Evolutionary conservation across 2,329 filamentous ascomycete genomes (phyloP).

Genomic region (Pseudogymnoascus sp.): DNA sequence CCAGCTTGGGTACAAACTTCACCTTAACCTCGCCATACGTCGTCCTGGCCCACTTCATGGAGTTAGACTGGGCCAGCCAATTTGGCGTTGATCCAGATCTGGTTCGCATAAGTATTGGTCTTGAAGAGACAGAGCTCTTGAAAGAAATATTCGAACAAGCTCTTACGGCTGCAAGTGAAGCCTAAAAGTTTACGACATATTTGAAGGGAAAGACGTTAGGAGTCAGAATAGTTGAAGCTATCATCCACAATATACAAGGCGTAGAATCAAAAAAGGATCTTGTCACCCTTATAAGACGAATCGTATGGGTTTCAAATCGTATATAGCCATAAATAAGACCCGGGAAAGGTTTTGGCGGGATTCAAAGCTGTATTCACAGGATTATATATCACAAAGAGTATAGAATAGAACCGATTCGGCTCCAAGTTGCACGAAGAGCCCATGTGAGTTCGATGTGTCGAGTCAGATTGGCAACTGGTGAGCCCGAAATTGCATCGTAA

Average conservation of each 20-base stretch:
- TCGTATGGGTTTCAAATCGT: not conserved
- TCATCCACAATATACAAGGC: not conserved
- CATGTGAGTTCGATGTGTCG: not conserved
- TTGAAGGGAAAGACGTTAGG: not conserved
- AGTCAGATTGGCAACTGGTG: not conserved
- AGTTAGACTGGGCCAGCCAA: slow-evolving; percentile 81
- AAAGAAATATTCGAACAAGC: slow-evolving; percentile 58
- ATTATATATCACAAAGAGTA: not conserved
- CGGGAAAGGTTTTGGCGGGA: not conserved
- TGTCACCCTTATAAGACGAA: not conserved
- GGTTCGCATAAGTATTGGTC: slow-evolving; percentile 78
- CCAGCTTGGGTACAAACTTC: slow-evolving; percentile 94
- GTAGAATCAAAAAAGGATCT: not conserved
- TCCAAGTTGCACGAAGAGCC: not conserved
- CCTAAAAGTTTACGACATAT: not conserved
- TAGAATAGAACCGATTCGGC: not conserved
- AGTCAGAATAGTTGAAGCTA: not conserved
- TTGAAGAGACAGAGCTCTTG: slow-evolving; percentile 70
- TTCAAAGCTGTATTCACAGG: not conserved
- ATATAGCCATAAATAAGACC: not conserved
- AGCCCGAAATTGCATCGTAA: not conserved
- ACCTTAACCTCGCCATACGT: slow-evolving; percentile 89
- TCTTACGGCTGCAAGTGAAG: slow-evolving; percentile 47
- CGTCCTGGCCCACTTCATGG: slow-evolving; percentile 80
- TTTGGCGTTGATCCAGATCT: slow-evolving; percentile 77